These are phyloP conservation scores for Lasiosphaeria miniovina DNA, from an alignment of 495 filamentous ascomycete genomes.

Conservation along the genomic window DNA sequence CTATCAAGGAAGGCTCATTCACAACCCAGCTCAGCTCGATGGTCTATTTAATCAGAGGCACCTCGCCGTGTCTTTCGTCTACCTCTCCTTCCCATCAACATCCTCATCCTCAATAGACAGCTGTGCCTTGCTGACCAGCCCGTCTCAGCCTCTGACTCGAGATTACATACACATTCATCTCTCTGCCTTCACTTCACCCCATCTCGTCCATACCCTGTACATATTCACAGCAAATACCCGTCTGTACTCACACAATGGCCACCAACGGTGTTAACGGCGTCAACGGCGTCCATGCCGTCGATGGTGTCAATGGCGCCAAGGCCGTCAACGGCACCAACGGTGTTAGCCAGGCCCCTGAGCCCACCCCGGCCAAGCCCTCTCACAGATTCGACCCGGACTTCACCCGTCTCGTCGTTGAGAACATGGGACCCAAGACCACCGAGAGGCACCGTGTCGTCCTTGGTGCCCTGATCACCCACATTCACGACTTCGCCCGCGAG, in stretches of 20 bases:
- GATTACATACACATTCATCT: conserved; percentile 3
- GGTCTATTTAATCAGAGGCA: conserved; percentile 17
- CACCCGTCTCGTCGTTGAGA: conserved; percentile 69
- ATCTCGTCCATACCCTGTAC: not conserved
- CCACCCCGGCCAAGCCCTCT: conserved; percentile 20
- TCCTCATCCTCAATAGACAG: conserved; percentile 3
- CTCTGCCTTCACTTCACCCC: not conserved
- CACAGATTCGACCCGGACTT: conserved; percentile 69
- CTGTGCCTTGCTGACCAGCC: too few species aligned
- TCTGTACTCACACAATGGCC: conserved; percentile 22
- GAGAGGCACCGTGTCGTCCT: conserved; percentile 65
- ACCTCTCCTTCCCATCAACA: conserved; percentile 5
- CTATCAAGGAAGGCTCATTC: conserved; percentile 26
- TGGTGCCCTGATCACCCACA: conserved; percentile 64
- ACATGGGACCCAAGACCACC: conserved; percentile 71
- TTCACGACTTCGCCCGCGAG: conserved; percentile 83
- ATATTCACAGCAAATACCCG: not conserved
- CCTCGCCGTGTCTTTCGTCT: conserved; percentile 3
- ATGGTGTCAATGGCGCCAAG: conserved; percentile 1
- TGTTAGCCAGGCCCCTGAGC: conserved; percentile 10
- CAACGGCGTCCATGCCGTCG: too few species aligned
- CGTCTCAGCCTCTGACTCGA: too few species aligned
- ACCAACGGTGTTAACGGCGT: conserved; percentile 9
- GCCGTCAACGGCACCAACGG: conserved; percentile 12
- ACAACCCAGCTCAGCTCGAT: conserved; percentile 1